Conservation (phyloP, 495 filamentous ascomycete genomes). For the Patellaria atrata region DNA sequence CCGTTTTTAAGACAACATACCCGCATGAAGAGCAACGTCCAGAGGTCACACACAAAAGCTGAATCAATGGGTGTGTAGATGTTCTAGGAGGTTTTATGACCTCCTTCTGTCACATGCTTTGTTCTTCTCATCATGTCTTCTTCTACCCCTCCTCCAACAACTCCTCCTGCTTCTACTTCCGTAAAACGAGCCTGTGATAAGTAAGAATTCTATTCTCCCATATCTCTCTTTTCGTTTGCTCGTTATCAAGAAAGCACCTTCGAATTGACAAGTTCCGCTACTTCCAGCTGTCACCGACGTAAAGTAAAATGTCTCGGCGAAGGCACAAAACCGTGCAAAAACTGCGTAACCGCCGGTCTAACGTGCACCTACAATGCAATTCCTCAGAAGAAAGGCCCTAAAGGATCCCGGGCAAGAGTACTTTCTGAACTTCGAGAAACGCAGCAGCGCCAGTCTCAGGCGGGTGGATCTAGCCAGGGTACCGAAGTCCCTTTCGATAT, state of each 20-base stretch:
- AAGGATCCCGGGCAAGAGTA: constrained; percentile 68
- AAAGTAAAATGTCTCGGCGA: constrained; percentile 61
- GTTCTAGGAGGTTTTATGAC: no score
- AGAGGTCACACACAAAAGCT: no score
- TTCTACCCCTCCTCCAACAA: constrained; percentile 2
- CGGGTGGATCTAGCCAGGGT: constrained; percentile 25
- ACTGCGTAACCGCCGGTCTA: constrained; percentile 52
- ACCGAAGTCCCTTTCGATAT: constrained; percentile 25
- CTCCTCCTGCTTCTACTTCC: constrained; percentile 10
- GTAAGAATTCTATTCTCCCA: constrained; percentile 3
- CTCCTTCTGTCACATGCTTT: no score
- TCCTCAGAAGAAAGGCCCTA: constrained; percentile 75
- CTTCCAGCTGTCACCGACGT: constrained; percentile 50
- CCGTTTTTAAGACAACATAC: no score
- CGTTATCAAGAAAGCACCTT: background rate
- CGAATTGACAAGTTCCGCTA: no score
- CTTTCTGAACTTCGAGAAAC: constrained; percentile 61
- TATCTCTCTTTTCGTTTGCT: background rate
- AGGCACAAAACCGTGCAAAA: constrained; percentile 54
- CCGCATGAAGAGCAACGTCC: no score
- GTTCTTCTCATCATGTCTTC: constrained; percentile 1
- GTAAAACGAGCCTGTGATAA: constrained; percentile 22
- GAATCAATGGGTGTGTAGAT: no score
- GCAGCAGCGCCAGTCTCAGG: constrained; percentile 45
- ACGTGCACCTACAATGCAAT: constrained; percentile 71